A percentile compares a stretch with the other conserved stretches of the same genome.
These are phyloP conservation scores for Microcyclospora pomicola DNA, from an alignment of 2,329 filamentous ascomycete genomes.

Conservation along the genomic window DNA sequence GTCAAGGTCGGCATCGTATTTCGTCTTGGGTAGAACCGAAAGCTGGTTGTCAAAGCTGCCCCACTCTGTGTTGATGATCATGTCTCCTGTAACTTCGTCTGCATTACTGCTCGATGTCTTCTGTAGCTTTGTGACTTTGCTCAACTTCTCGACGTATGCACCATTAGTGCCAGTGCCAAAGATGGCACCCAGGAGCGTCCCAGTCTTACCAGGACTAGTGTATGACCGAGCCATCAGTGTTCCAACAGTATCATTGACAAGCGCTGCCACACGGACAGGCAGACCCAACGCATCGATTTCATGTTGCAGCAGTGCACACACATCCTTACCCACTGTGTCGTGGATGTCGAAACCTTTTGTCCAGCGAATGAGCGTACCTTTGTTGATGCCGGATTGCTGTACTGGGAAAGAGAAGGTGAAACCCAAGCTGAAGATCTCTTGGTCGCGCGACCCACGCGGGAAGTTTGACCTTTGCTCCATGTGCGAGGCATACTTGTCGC, in stretches of 20 bases:
- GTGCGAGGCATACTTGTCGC: conserved; percentile 68
- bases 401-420: conserved; percentile 99
- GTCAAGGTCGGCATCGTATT: conserved; percentile 71
- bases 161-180: conserved; percentile 97
- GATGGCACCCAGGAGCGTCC: conserved; percentile 84
- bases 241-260: conserved; percentile 95
- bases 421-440: conserved; percentile 82
- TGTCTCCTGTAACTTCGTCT: conserved; percentile 70
- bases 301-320: conserved; percentile 74
- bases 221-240: conserved; percentile 97
- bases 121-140: conserved; percentile 65
- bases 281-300: conserved; percentile 80
- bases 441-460: conserved; percentile 42
- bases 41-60: conserved; percentile 94
- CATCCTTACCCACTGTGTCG: conserved; percentile 89
- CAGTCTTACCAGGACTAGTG: conserved; percentile 73
- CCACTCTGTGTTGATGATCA: conserved; percentile 99
- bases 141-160: conserved; percentile 86
- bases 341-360: conserved; percentile 97
- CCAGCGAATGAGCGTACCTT: conserved; percentile 87
- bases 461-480: conserved; percentile 11
- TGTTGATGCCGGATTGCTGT: conserved; percentile 87
- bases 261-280: conserved; percentile 83
- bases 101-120: conserved; percentile 42
- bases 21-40: conserved; percentile 71